Base-by-base conservation (phyloP, 179 eudicot species). In the Drosera spatulata region DNA sequence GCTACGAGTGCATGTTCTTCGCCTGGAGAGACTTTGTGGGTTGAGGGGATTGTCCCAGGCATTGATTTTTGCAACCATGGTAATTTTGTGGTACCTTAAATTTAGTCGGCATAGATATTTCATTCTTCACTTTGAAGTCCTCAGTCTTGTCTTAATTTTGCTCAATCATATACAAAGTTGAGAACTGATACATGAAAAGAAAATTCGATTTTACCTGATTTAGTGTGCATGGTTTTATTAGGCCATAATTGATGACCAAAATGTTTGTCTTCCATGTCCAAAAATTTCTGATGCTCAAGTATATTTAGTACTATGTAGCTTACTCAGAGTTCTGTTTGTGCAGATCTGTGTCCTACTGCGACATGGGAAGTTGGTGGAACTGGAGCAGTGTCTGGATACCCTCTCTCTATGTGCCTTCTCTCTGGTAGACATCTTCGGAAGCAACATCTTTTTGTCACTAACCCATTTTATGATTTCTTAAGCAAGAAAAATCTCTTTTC, bases 1-100 rank as follows among this genome's bases (percentile, higher is more conserved):
- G 83, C 63, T 62, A 70, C 47, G 39, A 54, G 65, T 58, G 40
- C 71, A 12, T 49, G 68, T 66, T 65, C 79, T 38, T 58, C 40
- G 61, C 79, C 71, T 67, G 89, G 71, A 68, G 96, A 85, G 50
- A 84, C 81, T 68, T 66, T 85, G 54, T 88, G 95, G 83, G 84
- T 91, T 46, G 98, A 91, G 72, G 98, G 98, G 53, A 96, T 91
- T 67, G 95, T 91, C 65, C 98, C 98, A 10, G 95, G 95, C 77
- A 91, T 91, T 68, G 98, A 91, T 67, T 91, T 91, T 71, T 88
- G 98, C 84, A 91, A 91, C 75, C 98, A 91, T 75, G 98, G 98
- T 91, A 84, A 33, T 64, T 22, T 50, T 49, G 14, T 10, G 14
- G 39, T 5, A 39, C 13, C 39, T 41, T 7, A 4, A 3, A 56